phyloP scores from a whole-genome alignment of 768 basidiomycete species.

The Tricholoma saponaceum region DNA sequence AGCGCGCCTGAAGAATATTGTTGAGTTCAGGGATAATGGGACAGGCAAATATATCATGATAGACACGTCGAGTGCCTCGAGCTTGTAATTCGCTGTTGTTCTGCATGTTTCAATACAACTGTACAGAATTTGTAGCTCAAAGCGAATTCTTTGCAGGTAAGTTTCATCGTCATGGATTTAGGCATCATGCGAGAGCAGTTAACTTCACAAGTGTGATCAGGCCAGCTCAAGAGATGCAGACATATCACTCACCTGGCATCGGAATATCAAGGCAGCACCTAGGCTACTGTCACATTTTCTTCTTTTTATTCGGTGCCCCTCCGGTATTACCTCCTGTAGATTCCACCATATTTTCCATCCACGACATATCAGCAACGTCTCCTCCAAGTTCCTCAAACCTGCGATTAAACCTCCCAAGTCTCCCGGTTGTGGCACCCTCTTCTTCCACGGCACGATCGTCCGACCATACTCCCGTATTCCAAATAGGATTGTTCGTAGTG shows the following conservation, averaged over 20 bases:
- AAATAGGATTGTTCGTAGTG: constrained; percentile 84
- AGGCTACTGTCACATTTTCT: constrained; percentile 7
- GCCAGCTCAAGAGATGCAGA: background rate
- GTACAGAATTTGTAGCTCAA: too few species aligned
- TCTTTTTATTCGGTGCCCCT: constrained; percentile 6
- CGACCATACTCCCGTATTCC: constrained; percentile 63
- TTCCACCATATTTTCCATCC: constrained; percentile 26
- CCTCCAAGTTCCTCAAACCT: constrained; percentile 54
- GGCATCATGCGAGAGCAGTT: background rate
- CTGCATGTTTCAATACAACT: too few species aligned
- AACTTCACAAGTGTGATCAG: background rate
- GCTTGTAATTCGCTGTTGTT: too few species aligned
- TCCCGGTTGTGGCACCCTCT: constrained; percentile 67
- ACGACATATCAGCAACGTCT: constrained; percentile 28
- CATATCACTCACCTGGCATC: background rate
- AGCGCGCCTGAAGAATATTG: too few species aligned
- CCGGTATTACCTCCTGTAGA: constrained; percentile 7
- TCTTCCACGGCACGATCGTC: constrained; percentile 55
- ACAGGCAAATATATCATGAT: too few species aligned
- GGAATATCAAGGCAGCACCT: too few species aligned
- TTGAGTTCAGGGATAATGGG: too few species aligned
- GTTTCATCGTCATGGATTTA: too few species aligned
- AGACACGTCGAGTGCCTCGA: too few species aligned
- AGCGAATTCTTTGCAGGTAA: too few species aligned
- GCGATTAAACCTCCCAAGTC: constrained; percentile 77